A percentile compares a stretch with the other conserved stretches of the same genome.
These are phyloP conservation scores for Fusarium sublunatum DNA, from an alignment of 2,329 filamentous ascomycete species.

Conservation along the genomic window DNA sequence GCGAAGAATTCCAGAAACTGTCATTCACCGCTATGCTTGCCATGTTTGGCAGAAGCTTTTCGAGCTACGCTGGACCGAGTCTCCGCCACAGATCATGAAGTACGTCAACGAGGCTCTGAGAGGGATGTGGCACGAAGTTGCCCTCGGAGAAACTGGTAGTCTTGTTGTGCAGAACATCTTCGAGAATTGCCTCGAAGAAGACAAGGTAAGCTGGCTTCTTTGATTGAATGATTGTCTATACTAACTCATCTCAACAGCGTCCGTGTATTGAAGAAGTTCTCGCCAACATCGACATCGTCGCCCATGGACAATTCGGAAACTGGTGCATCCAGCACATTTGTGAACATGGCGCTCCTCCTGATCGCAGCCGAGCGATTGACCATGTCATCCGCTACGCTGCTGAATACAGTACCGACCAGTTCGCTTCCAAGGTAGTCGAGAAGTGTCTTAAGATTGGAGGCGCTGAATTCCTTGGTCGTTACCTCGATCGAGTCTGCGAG, in stretches of 20 bases:
- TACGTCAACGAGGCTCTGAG: conserved; percentile 95
- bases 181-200: conserved; percentile 97
- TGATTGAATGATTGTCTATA: neutral
- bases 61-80: conserved; percentile 93
- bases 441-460: conserved; percentile 98
- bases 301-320: conserved; percentile 97
- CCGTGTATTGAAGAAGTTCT: conserved; percentile 98
- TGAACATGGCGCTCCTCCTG: conserved; percentile 90
- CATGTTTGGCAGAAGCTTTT: conserved; percentile 99
- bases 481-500: conserved; percentile 93
- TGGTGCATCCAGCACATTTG: conserved; percentile 99
- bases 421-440: conserved; percentile 98
- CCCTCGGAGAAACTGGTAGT: conserved; percentile 95
- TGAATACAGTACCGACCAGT: conserved; percentile 99
- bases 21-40: conserved; percentile 98
- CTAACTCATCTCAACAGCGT: conserved; percentile 67
- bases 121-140: conserved; percentile 99
- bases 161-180: conserved; percentile 99
- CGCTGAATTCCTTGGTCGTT: conserved; percentile 88
- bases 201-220: conserved; percentile 76
- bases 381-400: conserved; percentile 93
- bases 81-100: conserved; percentile 97
- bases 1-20: conserved; percentile 94
- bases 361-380: conserved; percentile 92
- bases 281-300: conserved; percentile 92